A percentile compares a stretch with the other conserved stretches of the same genome.
Evolutionary conservation across 441 rosid species (phyloP).

Genomic region (Brassica balearica): DNA sequence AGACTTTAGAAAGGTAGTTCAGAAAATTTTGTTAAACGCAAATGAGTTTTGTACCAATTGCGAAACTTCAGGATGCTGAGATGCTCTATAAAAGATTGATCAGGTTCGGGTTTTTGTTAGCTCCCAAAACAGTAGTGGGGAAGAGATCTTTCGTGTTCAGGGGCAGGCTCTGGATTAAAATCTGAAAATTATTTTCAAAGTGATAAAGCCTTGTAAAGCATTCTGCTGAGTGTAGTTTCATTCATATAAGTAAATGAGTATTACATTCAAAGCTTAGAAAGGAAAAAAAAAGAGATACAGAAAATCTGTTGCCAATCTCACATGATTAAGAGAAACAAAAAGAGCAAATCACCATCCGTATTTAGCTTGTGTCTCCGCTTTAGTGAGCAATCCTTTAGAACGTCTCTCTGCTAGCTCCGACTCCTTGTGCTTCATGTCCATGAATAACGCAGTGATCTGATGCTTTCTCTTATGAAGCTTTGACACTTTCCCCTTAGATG

Average conservation of each 20-base stretch:
- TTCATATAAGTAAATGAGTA: constrained; percentile 15
- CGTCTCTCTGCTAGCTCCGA: constrained; percentile 82
- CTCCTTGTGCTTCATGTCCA: constrained; percentile 92
- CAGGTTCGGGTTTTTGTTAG: constrained; percentile 31
- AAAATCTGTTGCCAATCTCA: constrained; percentile 9
- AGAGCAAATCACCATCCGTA: constrained; percentile 78
- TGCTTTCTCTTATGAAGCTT: constrained; percentile 99
- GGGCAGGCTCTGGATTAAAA: constrained; percentile 10
- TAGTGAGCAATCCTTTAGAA: constrained; percentile 78
- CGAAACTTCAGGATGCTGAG: constrained; percentile 3
- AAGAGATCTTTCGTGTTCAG: constrained; percentile 14
- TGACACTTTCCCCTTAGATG: constrained; percentile 82
- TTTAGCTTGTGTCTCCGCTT: constrained; percentile 90
- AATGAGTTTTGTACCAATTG: constrained; percentile 19
- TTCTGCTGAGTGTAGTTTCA: constrained; percentile 25
- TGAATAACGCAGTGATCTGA: constrained; percentile 81
- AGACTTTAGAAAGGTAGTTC: constrained; percentile 20
- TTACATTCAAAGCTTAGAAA: constrained; percentile 28
- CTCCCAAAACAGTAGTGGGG: constrained; percentile 26
- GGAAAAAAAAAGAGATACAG: constrained; percentile 1
- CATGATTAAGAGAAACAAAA: background rate
- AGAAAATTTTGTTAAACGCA: constrained; percentile 14
- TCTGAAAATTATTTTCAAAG: constrained; percentile 17
- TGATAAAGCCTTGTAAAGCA: constrained; percentile 24
- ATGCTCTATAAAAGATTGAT: constrained; percentile 3